A percentile compares a stretch with the other conserved stretches of the same genome.
Conservation (phyloP, 1,284 basidiomycete genomes). For the Ustilago trichophora region DNA sequence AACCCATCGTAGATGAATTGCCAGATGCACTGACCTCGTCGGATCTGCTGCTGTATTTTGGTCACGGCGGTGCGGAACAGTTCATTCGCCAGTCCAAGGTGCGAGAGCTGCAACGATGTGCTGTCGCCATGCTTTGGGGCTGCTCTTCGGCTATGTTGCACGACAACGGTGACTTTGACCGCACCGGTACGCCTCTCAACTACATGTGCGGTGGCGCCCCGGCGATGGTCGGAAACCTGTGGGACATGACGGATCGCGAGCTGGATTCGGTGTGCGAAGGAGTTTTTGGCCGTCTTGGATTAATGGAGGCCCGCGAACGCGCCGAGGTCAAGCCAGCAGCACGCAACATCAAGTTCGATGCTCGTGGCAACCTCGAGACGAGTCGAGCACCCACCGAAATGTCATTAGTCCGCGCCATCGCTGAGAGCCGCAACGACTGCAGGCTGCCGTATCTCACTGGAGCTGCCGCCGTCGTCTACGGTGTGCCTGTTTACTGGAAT, state of each 20-base stretch:
- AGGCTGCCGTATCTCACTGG: slow-evolving; percentile 95
- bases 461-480: slow-evolving; percentile 91
- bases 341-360: slow-evolving; percentile 23
- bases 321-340: slow-evolving; percentile 45
- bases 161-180: slow-evolving; percentile 92
- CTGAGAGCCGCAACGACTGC: slow-evolving; percentile 79
- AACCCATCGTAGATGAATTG: slow-evolving; percentile 68
- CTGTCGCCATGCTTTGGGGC: slow-evolving; percentile 96
- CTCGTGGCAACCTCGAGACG: slow-evolving; percentile 10
- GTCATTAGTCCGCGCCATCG: slow-evolving; percentile 83
- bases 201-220: slow-evolving; percentile 97
- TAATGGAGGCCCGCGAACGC: slow-evolving; percentile 68
- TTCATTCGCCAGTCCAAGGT: slow-evolving; percentile 83
- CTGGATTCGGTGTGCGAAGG: slow-evolving; percentile 89
- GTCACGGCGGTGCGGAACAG: slow-evolving; percentile 94
- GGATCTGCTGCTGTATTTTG: slow-evolving; percentile 78
- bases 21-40: slow-evolving; percentile 44
- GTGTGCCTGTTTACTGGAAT: slow-evolving; percentile 74
- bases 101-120: slow-evolving; percentile 80
- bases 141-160: slow-evolving; percentile 90
- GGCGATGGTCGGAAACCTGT: slow-evolving; percentile 89
- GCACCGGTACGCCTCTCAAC: slow-evolving; percentile 87
- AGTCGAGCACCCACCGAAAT: slow-evolving; percentile 52
- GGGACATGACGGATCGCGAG: slow-evolving; percentile 98
- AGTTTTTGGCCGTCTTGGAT: slow-evolving; percentile 79